phyloP scores from a whole-genome alignment of 768 basidiomycete species.

The Suillus sp. region DNA sequence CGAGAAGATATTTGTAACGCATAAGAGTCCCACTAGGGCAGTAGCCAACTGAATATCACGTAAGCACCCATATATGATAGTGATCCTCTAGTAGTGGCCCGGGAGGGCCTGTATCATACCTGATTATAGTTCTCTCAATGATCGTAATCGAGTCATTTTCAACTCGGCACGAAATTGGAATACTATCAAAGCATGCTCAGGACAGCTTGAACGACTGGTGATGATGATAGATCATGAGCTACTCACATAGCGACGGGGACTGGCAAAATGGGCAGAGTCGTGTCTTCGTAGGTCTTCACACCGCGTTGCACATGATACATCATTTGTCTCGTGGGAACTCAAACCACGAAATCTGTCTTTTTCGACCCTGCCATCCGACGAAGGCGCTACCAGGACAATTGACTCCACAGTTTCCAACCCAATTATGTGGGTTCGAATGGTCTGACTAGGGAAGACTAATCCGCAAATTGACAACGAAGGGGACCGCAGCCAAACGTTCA shows the following conservation, averaged over 20 bases:
- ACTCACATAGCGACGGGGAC: conserved; percentile 8
- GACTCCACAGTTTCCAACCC: not conserved
- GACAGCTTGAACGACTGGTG: not conserved
- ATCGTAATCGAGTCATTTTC: conserved; percentile 7
- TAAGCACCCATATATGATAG: too few species aligned
- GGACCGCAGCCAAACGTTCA: not conserved
- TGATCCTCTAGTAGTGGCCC: too few species aligned
- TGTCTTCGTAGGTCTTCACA: not conserved
- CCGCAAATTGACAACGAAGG: not conserved
- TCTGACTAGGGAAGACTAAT: not conserved
- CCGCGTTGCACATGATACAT: conserved; percentile 2
- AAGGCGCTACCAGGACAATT: not conserved
- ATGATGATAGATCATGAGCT: conserved; percentile 15
- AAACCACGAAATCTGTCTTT: not conserved
- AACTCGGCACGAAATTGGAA: not conserved
- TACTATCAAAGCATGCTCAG: not conserved
- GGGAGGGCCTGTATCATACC: too few species aligned
- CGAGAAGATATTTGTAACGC: too few species aligned
- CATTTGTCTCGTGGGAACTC: not conserved
- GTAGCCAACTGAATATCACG: too few species aligned
- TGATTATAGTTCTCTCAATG: too few species aligned
- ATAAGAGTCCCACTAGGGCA: too few species aligned
- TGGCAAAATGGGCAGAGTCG: conserved; percentile 5
- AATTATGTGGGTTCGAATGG: not conserved
- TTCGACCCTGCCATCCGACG: not conserved